phyloP scores from a whole-genome alignment of 768 basidiomycete species.

The Pulveroboletus sp. region DNA sequence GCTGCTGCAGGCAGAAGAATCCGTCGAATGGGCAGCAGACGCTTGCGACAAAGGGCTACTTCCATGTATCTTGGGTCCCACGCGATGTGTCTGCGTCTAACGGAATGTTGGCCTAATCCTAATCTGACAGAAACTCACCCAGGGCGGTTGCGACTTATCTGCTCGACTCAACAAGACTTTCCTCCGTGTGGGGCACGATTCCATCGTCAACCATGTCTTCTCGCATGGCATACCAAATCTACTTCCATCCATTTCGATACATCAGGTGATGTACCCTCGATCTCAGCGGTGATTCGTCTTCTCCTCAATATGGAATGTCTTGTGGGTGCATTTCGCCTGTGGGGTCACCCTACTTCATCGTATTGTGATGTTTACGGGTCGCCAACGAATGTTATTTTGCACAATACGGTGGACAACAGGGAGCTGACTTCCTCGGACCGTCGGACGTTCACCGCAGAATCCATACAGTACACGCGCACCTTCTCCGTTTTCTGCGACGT shows the following conservation, averaged over 20 bases:
- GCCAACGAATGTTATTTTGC: too few species aligned
- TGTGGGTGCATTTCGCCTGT: neutral
- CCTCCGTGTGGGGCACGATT: slow-evolving; percentile 3
- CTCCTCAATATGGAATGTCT: neutral
- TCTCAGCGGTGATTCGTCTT: neutral
- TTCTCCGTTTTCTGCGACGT: too few species aligned
- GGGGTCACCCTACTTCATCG: slow-evolving; percentile 6
- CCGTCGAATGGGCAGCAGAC: slow-evolving; percentile 6
- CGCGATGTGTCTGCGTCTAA: neutral
- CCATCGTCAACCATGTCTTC: slow-evolving; percentile 1
- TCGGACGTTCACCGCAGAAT: too few species aligned
- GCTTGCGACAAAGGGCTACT: neutral
- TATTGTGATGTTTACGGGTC: neutral
- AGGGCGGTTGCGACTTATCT: slow-evolving; percentile 1
- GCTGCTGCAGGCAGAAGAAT: slow-evolving; percentile 3
- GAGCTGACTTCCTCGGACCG: too few species aligned
- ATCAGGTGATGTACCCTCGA: neutral
- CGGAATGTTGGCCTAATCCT: neutral
- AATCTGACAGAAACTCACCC: slow-evolving; percentile 4
- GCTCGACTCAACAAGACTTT: neutral
- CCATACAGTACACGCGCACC: too few species aligned
- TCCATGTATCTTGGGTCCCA: neutral
- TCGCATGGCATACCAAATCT: neutral
- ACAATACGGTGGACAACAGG: too few species aligned
- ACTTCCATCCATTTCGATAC: slow-evolving; percentile 5